Conservation (phyloP, 2,329 filamentous ascomycete genomes). For the Penicillium sp. region DNA sequence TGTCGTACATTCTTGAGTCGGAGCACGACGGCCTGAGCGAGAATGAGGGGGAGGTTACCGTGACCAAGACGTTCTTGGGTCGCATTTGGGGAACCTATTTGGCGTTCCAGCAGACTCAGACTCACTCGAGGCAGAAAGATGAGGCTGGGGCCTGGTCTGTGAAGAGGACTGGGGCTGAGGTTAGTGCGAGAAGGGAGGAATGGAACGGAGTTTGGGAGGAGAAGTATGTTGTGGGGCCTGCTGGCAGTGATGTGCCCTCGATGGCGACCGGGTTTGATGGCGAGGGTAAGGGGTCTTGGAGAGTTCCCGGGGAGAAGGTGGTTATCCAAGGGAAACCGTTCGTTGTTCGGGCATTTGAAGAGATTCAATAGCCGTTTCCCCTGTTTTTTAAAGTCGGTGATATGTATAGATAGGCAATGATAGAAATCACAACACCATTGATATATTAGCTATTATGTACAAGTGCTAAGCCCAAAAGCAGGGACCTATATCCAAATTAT, state of each 20-base stretch:
- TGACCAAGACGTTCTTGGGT: conserved; percentile 30
- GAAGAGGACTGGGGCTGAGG: conserved; percentile 24
- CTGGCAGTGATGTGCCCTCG: conserved; percentile 18
- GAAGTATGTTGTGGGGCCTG: conserved; percentile 19
- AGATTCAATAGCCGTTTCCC: conserved; percentile 4
- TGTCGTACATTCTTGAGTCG: conserved; percentile 34
- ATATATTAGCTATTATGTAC: conserved; percentile 6
- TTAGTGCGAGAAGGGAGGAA: conserved; percentile 31
- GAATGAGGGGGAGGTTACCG: conserved; percentile 15
- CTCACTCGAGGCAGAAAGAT: conserved; percentile 9
- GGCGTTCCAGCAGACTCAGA: conserved; percentile 28
- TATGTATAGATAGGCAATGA: background rate
- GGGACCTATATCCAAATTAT: background rate
- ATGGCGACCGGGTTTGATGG: conserved; percentile 17
- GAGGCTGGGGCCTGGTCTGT: conserved; percentile 8
- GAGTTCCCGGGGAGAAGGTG: conserved; percentile 19
- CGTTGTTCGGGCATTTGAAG: conserved; percentile 29
- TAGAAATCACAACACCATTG: background rate
- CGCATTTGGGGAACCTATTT: conserved; percentile 33
- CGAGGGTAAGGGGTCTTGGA: conserved; percentile 19
- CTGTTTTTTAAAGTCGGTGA: too few relatives aligned
- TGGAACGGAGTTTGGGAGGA: conserved; percentile 21
- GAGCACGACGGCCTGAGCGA: conserved; percentile 9
- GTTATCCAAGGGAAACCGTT: conserved; percentile 18
- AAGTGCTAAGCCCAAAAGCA: background rate